Evolutionary conservation across 139 green algal genomes (phyloP).

Genomic region (Volvox reticuliferus): DNA sequence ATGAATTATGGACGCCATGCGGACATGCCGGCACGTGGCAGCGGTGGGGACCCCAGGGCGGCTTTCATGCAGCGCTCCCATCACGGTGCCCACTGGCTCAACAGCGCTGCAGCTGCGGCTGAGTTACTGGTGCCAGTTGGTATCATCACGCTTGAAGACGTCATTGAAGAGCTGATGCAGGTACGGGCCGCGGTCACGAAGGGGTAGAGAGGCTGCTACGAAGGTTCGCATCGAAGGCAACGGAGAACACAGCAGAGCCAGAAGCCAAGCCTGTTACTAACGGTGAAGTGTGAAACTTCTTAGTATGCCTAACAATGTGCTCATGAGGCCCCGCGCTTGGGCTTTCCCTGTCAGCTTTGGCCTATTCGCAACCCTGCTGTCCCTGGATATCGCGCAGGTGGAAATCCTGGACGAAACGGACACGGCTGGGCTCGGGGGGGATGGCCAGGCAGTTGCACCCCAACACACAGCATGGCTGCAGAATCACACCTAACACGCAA

Average conservation of each 20-base stretch:
- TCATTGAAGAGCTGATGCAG: constrained; percentile 49
- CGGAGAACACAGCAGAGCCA: not conserved
- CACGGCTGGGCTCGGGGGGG: not conserved
- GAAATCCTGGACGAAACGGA: constrained; percentile 47
- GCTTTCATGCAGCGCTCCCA: not conserved
- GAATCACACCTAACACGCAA: not conserved
- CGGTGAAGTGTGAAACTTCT: not conserved
- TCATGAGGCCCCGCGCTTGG: not conserved
- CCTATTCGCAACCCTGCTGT: not conserved
- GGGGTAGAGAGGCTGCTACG: not conserved
- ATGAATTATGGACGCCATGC: not conserved
- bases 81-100: not conserved
- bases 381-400: not conserved
- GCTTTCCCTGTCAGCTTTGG: not conserved
- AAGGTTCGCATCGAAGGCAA: not conserved
- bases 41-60: not conserved
- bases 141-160: constrained; percentile 75
- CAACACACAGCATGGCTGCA: not conserved
- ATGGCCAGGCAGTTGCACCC: not conserved
- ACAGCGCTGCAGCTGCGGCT: constrained; percentile 4
- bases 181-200: not conserved
- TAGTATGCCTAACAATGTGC: not conserved
- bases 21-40: not conserved
- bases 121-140: constrained; percentile 51
- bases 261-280: not conserved